phyloP scores from a whole-genome alignment of 2,329 filamentous ascomycete genomes.

The Hymenoscyphus salicellus region DNA sequence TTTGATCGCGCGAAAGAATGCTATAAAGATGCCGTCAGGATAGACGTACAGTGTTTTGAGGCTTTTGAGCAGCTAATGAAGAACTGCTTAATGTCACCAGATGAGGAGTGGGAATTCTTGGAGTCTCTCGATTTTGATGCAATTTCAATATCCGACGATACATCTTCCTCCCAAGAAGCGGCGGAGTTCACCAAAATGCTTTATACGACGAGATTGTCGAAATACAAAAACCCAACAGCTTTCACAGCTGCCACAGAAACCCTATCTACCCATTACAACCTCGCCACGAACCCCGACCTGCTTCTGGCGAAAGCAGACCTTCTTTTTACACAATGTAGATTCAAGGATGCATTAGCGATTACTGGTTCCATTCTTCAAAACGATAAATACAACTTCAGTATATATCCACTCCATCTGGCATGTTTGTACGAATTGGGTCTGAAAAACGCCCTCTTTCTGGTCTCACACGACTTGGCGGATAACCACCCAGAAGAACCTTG shows the following conservation, averaged over 20 bases:
- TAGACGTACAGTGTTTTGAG: slow-evolving; percentile 97
- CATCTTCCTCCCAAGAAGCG: slow-evolving; percentile 74
- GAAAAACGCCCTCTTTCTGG: slow-evolving; percentile 85
- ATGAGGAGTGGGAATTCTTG: slow-evolving; percentile 69
- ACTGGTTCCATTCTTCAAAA: slow-evolving; percentile 78
- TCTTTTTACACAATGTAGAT: slow-evolving; percentile 90
- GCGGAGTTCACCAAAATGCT: slow-evolving; percentile 93
- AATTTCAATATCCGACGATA: slow-evolving; percentile 63
- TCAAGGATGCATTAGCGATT: slow-evolving; percentile 78
- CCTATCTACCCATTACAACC: slow-evolving; percentile 87
- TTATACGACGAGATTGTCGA: slow-evolving; percentile 91
- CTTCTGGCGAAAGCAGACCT: slow-evolving; percentile 86
- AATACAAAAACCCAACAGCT: slow-evolving; percentile 82
- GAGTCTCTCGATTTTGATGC: slow-evolving; percentile 83
- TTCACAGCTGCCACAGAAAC: slow-evolving; percentile 86
- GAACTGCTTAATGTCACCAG: slow-evolving; percentile 81
- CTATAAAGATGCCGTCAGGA: slow-evolving; percentile 94
- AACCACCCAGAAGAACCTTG: slow-evolving; percentile 86
- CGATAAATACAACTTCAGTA: slow-evolving; percentile 84
- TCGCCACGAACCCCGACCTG: slow-evolving; percentile 82
- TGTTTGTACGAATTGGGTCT: slow-evolving; percentile 83
- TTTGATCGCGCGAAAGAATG: slow-evolving; percentile 97
- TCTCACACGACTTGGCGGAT: slow-evolving; percentile 89
- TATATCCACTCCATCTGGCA: slow-evolving; percentile 88
- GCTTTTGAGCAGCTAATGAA: slow-evolving; percentile 97